Conservation (phyloP, 108 stramenopile genomes). For the Pseudonitzschia multiseries region DNA sequence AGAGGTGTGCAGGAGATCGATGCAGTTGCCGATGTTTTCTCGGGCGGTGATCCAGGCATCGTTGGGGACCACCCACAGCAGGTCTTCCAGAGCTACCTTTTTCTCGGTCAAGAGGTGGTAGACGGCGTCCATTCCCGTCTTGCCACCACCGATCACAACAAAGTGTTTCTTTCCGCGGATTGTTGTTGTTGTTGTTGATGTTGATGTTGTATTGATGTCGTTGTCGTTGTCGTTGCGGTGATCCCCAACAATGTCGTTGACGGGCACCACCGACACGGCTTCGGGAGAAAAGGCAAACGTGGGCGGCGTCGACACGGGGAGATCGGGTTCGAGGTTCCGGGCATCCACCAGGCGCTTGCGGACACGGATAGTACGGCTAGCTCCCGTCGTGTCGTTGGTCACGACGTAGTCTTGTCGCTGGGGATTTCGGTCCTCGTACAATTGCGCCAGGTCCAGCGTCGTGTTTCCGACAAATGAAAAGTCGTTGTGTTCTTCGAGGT, state of each 20-base stretch:
- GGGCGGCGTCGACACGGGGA: constrained; percentile 19
- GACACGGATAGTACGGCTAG: neutral
- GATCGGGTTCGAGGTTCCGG: constrained; percentile 10
- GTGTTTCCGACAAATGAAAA: neutral
- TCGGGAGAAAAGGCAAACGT: constrained; percentile 19
- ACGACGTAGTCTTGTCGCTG: neutral
- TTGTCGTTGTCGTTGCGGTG: neutral
- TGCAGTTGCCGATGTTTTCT: constrained; percentile 11
- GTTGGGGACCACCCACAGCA: constrained; percentile 34
- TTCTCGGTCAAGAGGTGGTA: constrained; percentile 7
- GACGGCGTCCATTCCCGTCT: constrained; percentile 26
- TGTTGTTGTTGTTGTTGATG: neutral
- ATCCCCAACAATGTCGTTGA: constrained; percentile 13
- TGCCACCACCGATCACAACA: constrained; percentile 28
- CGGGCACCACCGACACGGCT: constrained; percentile 9
- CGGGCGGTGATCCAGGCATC: constrained; percentile 28
- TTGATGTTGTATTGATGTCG: neutral
- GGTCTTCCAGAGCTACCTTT: constrained; percentile 11
- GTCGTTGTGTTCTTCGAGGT: neutral
- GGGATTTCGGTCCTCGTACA: neutral
- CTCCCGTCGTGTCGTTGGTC: neutral
- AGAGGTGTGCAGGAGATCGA: constrained; percentile 3
- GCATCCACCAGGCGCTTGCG: constrained; percentile 23
- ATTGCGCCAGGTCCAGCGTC: neutral
- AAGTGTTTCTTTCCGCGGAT: neutral